Evolutionary conservation across 768 basidiomycete genomes (phyloP).

Genomic region (Tulasnella sp.): DNA sequence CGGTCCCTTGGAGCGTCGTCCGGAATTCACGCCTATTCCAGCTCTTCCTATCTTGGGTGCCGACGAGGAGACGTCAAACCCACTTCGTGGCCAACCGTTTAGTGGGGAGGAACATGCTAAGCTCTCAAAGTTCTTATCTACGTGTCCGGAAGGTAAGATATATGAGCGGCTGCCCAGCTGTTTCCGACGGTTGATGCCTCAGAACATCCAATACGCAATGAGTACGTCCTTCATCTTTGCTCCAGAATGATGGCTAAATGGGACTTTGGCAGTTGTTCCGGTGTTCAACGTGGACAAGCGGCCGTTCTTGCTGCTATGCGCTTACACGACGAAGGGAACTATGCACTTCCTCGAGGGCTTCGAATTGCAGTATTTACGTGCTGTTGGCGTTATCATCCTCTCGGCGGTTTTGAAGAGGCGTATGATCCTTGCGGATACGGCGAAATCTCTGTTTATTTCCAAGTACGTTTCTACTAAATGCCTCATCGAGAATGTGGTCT

Average conservation of each 20-base stretch:
- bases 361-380: constrained; percentile 81
- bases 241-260: background rate
- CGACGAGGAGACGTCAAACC: constrained; percentile 14
- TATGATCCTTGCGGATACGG: constrained; percentile 90
- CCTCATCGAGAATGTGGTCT: background rate
- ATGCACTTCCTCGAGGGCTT: constrained; percentile 81
- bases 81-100: constrained; percentile 33
- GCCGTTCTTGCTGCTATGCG: constrained; percentile 81
- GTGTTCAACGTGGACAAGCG: constrained; percentile 88
- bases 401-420: constrained; percentile 84
- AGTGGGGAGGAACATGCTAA: constrained; percentile 59
- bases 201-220: constrained; percentile 73
- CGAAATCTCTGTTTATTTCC: constrained; percentile 84
- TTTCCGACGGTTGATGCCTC: constrained; percentile 69
- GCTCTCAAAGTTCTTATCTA: constrained; percentile 63
- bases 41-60: constrained; percentile 26
- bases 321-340: constrained; percentile 67
- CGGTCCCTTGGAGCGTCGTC: constrained; percentile 22
- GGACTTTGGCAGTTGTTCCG: constrained; percentile 51
- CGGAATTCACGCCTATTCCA: constrained; percentile 25
- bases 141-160: constrained; percentile 74
- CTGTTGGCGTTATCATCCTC: constrained; percentile 87
- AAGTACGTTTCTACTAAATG: constrained; percentile 41
- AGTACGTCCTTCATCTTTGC: constrained; percentile 37
- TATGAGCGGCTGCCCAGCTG: constrained; percentile 78